Percentiles rank a stretch among this genome's conserved stretches.
phyloP scores from a whole-genome alignment of 306 rosid species.

The Citrullus mucosospermus region DNA sequence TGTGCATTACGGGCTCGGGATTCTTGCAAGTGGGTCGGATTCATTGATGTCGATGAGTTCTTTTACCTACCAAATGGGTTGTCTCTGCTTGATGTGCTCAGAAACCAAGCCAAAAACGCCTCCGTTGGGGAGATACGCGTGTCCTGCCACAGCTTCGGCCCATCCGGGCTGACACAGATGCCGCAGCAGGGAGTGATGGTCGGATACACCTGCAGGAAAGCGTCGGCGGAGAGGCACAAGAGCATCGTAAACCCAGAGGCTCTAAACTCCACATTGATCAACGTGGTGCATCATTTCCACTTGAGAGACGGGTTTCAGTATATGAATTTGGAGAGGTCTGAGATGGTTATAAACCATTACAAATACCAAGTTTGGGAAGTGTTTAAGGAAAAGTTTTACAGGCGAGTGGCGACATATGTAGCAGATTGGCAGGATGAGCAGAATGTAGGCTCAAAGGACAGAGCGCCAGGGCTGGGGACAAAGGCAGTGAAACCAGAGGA shows the following conservation, averaged over 20 bases:
- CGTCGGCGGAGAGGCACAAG: conserved; percentile 55
- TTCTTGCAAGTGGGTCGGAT: conserved; percentile 62
- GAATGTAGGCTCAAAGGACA: conserved; percentile 58
- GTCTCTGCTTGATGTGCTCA: conserved; percentile 20
- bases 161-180: conserved; percentile 32
- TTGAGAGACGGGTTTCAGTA: conserved; percentile 26
- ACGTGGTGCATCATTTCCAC: conserved; percentile 82
- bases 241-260: conserved; percentile 69
- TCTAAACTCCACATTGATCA: conserved; percentile 38
- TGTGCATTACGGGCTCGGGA: conserved; percentile 53
- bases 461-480: conserved; percentile 77
- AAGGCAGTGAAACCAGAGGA: conserved; percentile 44
- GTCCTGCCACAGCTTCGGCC: conserved; percentile 61
- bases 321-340: conserved; percentile 22
- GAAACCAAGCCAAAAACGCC: conserved; percentile 10
- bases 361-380: conserved; percentile 88
- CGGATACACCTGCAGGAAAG: conserved; percentile 59
- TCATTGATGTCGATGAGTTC: conserved; percentile 73
- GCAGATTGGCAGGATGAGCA: conserved; percentile 52
- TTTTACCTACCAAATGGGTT: conserved; percentile 23
- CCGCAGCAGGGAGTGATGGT: conserved; percentile 47
- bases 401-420: conserved; percentile 72
- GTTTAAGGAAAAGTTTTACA: conserved; percentile 60
- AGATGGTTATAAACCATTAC: conserved; percentile 61
- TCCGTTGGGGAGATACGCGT: conserved; percentile 40